A percentile compares a stretch with the other conserved stretches of the same genome.
Evolutionary conservation across 306 rosid species (phyloP).

Genomic region (Casuarina equisetifolia): DNA sequence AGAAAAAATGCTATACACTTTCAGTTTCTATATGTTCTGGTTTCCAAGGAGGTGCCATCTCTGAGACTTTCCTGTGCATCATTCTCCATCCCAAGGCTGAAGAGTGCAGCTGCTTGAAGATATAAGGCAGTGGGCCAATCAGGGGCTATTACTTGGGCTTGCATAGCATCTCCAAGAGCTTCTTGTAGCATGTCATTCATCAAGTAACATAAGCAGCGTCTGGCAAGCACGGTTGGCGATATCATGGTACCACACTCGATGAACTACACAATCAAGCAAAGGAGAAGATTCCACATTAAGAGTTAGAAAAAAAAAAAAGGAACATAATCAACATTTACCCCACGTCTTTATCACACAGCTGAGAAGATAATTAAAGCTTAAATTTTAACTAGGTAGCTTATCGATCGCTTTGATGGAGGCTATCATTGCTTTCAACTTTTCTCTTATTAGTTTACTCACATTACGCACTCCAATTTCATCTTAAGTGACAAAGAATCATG

Average conservation of each 20-base stretch:
- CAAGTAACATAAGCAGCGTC: conserved; percentile 91
- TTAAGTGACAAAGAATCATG: background rate
- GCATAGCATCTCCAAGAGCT: conserved; percentile 99
- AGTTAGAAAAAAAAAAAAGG: background rate
- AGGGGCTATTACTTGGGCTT: conserved; percentile 81
- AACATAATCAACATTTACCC: background rate
- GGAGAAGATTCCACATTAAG: background rate
- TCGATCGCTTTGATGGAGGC: background rate
- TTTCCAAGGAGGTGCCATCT: conserved; percentile 84
- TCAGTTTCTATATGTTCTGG: conserved; percentile 61
- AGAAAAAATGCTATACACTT: conserved; percentile 51
- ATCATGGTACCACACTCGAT: conserved; percentile 91
- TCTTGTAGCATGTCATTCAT: conserved; percentile 91
- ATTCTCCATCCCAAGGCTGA: conserved; percentile 91
- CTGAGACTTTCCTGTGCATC: conserved; percentile 93
- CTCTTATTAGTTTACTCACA: background rate
- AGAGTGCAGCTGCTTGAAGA: conserved; percentile 94
- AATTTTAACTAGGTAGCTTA: background rate
- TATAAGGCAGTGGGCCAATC: conserved; percentile 87
- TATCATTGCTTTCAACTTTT: background rate
- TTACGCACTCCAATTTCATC: background rate
- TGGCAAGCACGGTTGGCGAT: conserved; percentile 84
- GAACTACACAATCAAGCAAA: conserved; percentile 53
- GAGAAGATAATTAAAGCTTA: background rate
- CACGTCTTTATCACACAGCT: background rate